Conservation (phyloP, 352 stramenopile species). For the Aphanomyces cochlioides region DNA sequence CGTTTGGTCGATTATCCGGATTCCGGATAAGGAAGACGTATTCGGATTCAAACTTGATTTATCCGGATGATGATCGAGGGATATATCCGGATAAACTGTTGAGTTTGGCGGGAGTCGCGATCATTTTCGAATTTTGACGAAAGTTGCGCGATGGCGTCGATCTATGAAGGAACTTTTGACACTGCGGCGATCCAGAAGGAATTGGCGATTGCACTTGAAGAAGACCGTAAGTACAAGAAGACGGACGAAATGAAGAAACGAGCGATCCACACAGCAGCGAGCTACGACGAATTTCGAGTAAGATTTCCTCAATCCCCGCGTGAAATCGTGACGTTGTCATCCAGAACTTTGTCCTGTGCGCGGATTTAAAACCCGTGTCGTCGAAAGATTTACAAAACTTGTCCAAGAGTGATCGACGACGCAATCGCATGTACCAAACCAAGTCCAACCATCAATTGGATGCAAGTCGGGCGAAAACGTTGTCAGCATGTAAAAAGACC, state of each 20-base stretch:
- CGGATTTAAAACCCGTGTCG: conserved; percentile 74
- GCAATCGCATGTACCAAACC: conserved; percentile 67
- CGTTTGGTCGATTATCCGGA: conserved; percentile 4
- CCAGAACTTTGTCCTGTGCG: conserved; percentile 81
- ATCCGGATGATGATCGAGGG: too few relatives aligned
- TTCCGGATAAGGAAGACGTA: not conserved
- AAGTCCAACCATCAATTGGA: not conserved
- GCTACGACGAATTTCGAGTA: conserved; percentile 86
- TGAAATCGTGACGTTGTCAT: too few relatives aligned
- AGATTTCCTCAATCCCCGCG: not conserved
- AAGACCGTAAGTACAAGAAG: conserved; percentile 78
- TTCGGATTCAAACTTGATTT: not conserved
- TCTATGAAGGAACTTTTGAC: conserved; percentile 73
- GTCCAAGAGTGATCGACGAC: conserved; percentile 42
- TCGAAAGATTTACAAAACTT: conserved; percentile 68
- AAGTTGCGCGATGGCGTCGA: conserved; percentile 46
- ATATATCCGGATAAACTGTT: too few relatives aligned
- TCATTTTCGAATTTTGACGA: too few relatives aligned
- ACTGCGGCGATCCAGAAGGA: conserved; percentile 69
- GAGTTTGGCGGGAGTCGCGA: too few relatives aligned
- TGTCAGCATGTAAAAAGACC: not conserved
- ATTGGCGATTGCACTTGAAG: conserved; percentile 62
- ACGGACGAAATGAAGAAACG: conserved; percentile 87
- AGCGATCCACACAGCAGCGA: conserved; percentile 75
- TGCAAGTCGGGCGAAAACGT: not conserved